Percentiles rank a stretch among this genome's conserved stretches.
Evolutionary conservation across 805 yeast genomes (phyloP).

Genomic region (Sugiyamaella floridensis): DNA sequence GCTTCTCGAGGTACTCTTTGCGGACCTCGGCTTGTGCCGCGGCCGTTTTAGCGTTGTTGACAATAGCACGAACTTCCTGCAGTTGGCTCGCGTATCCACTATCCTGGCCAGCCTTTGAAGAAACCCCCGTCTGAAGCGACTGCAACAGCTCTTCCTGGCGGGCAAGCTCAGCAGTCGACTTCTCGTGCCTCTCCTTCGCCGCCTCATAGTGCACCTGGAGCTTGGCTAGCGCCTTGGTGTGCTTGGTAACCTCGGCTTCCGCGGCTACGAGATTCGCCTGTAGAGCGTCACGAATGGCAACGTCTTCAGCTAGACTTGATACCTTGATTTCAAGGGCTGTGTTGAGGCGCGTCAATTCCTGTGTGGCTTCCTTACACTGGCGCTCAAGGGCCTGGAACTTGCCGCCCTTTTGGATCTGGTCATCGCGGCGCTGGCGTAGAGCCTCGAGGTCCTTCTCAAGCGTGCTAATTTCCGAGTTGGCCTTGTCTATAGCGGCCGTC

Average conservation of each 20-base stretch:
- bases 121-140: constrained; percentile 81
- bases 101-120: constrained; percentile 67
- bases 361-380: constrained; percentile 48
- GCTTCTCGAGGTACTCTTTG: constrained; percentile 49
- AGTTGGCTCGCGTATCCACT: constrained; percentile 75
- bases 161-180: constrained; percentile 41
- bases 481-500: constrained; percentile 38
- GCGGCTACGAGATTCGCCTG: constrained; percentile 34
- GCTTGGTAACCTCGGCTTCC: constrained; percentile 16
- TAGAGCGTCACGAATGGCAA: constrained; percentile 30
- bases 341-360: constrained; percentile 59
- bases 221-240: constrained; percentile 31
- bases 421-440: constrained; percentile 46
- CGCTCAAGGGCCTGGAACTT: constrained; percentile 52
- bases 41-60: constrained; percentile 47
- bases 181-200: constrained; percentile 39
- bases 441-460: constrained; percentile 55
- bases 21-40: constrained; percentile 56
- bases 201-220: constrained; percentile 42
- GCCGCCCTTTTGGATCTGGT: constrained; percentile 56
- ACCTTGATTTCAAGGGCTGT: constrained; percentile 53
- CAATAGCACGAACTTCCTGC: constrained; percentile 49
- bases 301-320: constrained; percentile 55
- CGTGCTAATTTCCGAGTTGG: constrained; percentile 48
- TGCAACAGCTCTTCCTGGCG: constrained; percentile 74